phyloP scores from a whole-genome alignment of 495 filamentous ascomycete species.

The Xylaria acuta region DNA sequence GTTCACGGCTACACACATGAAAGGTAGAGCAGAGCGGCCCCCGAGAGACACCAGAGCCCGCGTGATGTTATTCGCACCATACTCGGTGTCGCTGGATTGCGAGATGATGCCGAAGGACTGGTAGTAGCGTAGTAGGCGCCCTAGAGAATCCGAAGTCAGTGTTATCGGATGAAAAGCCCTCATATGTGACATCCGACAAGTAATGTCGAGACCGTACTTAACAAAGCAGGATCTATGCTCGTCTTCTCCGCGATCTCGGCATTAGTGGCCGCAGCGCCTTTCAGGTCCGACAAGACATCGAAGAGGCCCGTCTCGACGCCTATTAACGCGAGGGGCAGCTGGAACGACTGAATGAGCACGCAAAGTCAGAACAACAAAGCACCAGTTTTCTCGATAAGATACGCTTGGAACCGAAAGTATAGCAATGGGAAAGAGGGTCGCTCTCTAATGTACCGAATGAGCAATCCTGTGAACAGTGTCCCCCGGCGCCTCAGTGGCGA shows the following conservation, averaged over 20 bases:
- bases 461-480: constrained; percentile 33
- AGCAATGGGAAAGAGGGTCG: neutral
- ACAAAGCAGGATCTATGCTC: constrained; percentile 38
- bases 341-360: constrained; percentile 28
- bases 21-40: constrained; percentile 39
- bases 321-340: constrained; percentile 40
- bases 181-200: neutral
- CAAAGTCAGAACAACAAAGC: constrained; percentile 6
- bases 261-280: constrained; percentile 33
- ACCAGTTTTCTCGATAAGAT: neutral
- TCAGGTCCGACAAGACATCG: constrained; percentile 33
- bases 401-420: neutral
- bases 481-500: constrained; percentile 29
- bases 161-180: neutral
- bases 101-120: constrained; percentile 47
- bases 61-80: constrained; percentile 45
- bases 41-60: constrained; percentile 36
- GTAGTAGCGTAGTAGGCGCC: constrained; percentile 52
- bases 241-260: constrained; percentile 41
- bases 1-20: constrained; percentile 12
- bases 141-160: constrained; percentile 31
- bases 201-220: constrained; percentile 36
- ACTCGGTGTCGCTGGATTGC: constrained; percentile 44
- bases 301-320: constrained; percentile 49
- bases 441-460: constrained; percentile 22